Evolutionary conservation across 345 rosid genomes (phyloP), one percentile per base, ranked within the genome.

Genomic region (Lepidium aucheri): DNA sequence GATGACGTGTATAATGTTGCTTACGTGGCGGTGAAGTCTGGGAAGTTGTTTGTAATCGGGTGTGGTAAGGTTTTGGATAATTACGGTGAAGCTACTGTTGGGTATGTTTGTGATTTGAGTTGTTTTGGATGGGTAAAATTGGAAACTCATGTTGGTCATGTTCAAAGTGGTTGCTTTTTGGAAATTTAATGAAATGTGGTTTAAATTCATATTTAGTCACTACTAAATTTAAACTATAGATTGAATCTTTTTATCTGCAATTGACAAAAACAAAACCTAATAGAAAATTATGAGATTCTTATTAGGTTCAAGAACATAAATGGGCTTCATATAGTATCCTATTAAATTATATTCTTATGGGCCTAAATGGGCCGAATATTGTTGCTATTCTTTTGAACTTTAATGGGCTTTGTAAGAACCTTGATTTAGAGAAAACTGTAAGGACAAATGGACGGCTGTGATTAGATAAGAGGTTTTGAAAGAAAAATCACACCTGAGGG

Each of bases 1-100:
- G 69, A 72, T 43, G 91, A 86, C 1, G 83, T 81, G 77, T 20
- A 2, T 42, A 74, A 73, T 4, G 53, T 60, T 0, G 68, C 83
- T 1, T 74, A 69, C 36, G 43, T 80, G 81, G 74, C 79, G 5
- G 44, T 61, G 12, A 83, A 84, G 86, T 44, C 49, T 1, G 83
- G 66, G 6, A 82, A 74, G 39, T 5, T 93, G 61, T 6, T 82
- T 72, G 90, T 82, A 82, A 82, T 90, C 67, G 98, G 97, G 1
- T 57, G 51, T 47, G 71, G 71, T 45, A 65, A 65, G 41, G 66
- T 43, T 39, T 28, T 20, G 30, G 65, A 66, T 81, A 67, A 85
- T 79, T 8, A 39, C 74, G 59, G 42, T 18, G 72, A 56, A 47
- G 44, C 60, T 24, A 60, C 57, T 7, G 14, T 45, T 18, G 72